Conservation (phyloP, 148 eudicot genomes). For the Arbutus unedo region DNA sequence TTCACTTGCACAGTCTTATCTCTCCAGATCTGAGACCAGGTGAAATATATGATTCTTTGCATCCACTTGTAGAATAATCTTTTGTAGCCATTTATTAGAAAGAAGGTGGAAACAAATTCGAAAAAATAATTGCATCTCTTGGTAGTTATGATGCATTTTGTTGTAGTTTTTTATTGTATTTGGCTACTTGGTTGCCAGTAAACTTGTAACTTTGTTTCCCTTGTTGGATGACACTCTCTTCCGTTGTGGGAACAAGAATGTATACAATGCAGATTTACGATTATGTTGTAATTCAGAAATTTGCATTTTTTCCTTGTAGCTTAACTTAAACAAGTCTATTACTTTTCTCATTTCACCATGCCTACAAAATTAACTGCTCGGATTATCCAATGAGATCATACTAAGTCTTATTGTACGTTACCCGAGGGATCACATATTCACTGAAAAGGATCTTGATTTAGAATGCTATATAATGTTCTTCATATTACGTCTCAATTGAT, state of each 20-base stretch:
- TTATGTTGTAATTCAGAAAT: not conserved
- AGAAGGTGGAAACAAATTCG: not conserved
- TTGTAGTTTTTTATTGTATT: conserved; percentile 1
- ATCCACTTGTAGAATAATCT: conserved; percentile 5
- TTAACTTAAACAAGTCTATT: not conserved
- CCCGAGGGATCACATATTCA: too few species aligned
- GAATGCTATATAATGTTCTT: too few species aligned
- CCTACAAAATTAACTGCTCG: too few species aligned
- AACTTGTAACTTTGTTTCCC: not conserved
- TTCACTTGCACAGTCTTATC: conserved; percentile 47
- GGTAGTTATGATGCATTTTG: conserved; percentile 11
- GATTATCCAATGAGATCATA: too few species aligned
- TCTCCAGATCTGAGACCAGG: conserved; percentile 21
- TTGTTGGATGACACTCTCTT: conserved; percentile 10
- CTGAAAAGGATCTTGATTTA: too few species aligned
- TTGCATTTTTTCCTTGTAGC: not conserved
- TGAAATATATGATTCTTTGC: not conserved
- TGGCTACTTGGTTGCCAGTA: not conserved
- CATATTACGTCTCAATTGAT: too few species aligned
- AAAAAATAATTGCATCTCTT: not conserved
- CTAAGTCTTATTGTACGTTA: too few species aligned
- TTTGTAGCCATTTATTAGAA: conserved; percentile 3
- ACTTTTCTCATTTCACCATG: not conserved
- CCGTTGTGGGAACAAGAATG: not conserved
- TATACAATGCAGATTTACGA: not conserved